A percentile compares a stretch with the other conserved stretches of the same genome.
These are phyloP conservation scores for Zygosaccharomyces bisporus DNA, from an alignment of 805 yeast species.

Conservation along the genomic window DNA sequence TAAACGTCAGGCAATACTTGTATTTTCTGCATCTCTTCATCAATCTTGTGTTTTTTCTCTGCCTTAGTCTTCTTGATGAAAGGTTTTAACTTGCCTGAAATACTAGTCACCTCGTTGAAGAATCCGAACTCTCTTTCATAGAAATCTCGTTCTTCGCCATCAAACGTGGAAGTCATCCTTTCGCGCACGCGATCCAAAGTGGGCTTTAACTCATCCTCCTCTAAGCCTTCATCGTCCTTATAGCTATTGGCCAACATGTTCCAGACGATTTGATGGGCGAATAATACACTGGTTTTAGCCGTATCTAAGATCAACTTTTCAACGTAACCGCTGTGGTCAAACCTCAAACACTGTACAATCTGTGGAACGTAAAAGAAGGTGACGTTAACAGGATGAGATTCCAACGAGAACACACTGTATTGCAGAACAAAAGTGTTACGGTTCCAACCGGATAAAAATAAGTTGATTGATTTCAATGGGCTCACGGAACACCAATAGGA, in stretches of 20 bases:
- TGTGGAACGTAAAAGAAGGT: slow-evolving; percentile 98
- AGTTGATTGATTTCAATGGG: slow-evolving; percentile 80
- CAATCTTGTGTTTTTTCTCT: slow-evolving; percentile 93
- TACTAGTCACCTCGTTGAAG: slow-evolving; percentile 86
- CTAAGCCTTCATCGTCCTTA: slow-evolving; percentile 80
- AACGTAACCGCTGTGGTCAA: slow-evolving; percentile 79
- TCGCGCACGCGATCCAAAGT: slow-evolving; percentile 67
- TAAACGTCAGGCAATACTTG: slow-evolving; percentile 78
- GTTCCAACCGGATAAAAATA: slow-evolving; percentile 73
- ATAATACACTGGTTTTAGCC: slow-evolving; percentile 82
- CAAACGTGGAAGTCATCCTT: slow-evolving; percentile 59
- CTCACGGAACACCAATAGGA: slow-evolving; percentile 71
- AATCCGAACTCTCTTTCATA: slow-evolving; percentile 83
- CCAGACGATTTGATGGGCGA: slow-evolving; percentile 98
- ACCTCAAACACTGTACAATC: slow-evolving; percentile 86
- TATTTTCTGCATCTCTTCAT: slow-evolving; percentile 86
- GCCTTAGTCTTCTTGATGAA: slow-evolving; percentile 91
- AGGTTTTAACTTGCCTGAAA: slow-evolving; percentile 93
- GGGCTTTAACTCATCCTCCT: slow-evolving; percentile 82
- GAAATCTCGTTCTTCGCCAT: slow-evolving; percentile 55
- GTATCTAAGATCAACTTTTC: slow-evolving; percentile 87
- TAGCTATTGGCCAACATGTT: slow-evolving; percentile 91
- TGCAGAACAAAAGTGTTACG: slow-evolving; percentile 67
- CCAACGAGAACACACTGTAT: slow-evolving; percentile 85
- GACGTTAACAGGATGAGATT: slow-evolving; percentile 76